Conservation (phyloP, 139 green algal genomes). For the Coelastrella sp. region DNA sequence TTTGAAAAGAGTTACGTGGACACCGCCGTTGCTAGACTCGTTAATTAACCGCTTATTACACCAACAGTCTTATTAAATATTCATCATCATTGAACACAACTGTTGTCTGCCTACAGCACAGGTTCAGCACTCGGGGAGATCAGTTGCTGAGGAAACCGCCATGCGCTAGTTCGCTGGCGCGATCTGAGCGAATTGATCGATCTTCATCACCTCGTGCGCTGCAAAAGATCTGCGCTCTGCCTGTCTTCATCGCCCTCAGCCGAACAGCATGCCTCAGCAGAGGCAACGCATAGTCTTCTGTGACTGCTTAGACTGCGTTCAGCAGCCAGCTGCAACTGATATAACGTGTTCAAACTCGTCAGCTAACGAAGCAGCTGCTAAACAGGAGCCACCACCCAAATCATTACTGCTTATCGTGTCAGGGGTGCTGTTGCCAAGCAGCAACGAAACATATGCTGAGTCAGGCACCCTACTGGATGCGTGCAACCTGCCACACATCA, state of each 20-base stretch:
- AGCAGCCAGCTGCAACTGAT: slow-evolving; percentile 35
- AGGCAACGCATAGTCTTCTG: slow-evolving; percentile 62
- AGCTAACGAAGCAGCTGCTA: slow-evolving; percentile 48
- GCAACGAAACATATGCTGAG: not conserved
- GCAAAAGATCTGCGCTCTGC: no score
- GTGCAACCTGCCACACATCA: slow-evolving; percentile 56
- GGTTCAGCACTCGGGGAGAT: no score
- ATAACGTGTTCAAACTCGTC: slow-evolving; percentile 24
- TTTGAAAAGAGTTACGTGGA: no score
- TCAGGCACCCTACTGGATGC: slow-evolving; percentile 27
- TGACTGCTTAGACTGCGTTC: slow-evolving; percentile 59
- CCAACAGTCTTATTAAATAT: no score
- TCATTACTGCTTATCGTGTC: slow-evolving; percentile 61
- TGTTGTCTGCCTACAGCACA: no score
- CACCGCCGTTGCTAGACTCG: no score
- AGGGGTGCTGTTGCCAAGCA: slow-evolving; percentile 21
- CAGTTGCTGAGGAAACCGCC: no score
- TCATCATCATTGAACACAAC: no score
- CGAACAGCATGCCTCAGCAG: slow-evolving; percentile 47
- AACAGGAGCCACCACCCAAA: slow-evolving; percentile 67
- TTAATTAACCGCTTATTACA: no score
- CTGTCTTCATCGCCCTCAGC: not conserved
- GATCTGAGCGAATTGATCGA: no score
- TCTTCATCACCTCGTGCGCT: no score
- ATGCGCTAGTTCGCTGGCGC: no score